Evolutionary conservation across 768 basidiomycete genomes (phyloP).

Genomic region (Naganishia vaughanmartiniae): DNA sequence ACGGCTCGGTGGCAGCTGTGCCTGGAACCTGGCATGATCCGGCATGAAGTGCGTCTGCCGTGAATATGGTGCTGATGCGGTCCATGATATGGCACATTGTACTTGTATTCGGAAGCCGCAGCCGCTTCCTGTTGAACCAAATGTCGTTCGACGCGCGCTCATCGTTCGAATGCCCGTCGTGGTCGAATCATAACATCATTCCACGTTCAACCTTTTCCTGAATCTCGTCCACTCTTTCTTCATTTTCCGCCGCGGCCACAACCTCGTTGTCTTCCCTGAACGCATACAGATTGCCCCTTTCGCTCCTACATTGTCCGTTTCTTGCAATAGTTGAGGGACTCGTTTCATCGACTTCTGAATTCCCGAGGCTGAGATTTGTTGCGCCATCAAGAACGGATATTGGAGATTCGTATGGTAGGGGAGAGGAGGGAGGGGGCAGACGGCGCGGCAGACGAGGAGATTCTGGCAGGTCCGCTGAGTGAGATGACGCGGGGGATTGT

Average conservation of each 20-base stretch:
- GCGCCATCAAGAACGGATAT: background rate
- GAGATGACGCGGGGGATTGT: background rate
- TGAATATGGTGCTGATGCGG: too few species aligned
- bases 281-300: background rate
- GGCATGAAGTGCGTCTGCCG: too few species aligned
- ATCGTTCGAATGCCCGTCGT: background rate
- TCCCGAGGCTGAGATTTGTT: background rate
- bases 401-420: background rate
- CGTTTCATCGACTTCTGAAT: background rate
- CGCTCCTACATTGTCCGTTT: background rate
- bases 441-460: background rate
- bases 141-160: background rate
- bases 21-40: too few species aligned
- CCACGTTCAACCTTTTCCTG: constrained; percentile 6
- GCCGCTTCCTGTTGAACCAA: too few species aligned
- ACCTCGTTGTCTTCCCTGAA: background rate
- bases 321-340: background rate
- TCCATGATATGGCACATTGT: too few species aligned
- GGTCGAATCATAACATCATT: background rate
- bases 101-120: too few species aligned
- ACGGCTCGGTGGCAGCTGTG: too few species aligned
- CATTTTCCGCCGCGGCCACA: background rate
- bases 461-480: background rate
- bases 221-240: background rate
- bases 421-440: background rate